Base-by-base conservation (phyloP, 352 stramenopile genomes). In the Pythium periplocum region DNA sequence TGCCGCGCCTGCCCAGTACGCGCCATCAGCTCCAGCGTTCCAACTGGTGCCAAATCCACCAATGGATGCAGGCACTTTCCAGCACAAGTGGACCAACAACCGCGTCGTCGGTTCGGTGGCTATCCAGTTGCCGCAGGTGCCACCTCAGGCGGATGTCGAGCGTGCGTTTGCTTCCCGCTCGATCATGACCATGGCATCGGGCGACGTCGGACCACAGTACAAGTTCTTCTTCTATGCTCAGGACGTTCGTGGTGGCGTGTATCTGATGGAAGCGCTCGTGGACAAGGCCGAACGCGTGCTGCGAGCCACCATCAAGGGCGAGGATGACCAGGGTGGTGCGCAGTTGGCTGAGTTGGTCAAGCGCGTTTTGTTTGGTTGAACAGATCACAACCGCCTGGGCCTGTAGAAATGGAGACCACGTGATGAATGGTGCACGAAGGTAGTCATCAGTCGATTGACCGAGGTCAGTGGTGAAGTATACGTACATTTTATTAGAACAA, bases 141-240 rank as follows among this genome's bases (percentile, higher is more conserved):
- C 75, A 34, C 53, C 77, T 31, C 77, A 87, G 59, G 65, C 57
- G 32, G 82, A 92, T 45, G 68, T 92, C 41, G 78, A 92, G 53
- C 66, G 73, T 43, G 73, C 69, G 53, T 89, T 92, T 51, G 68
- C 71, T 1, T 64, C 64, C 6, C 62, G 59, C 4, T 71, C 65
- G 45, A 80, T 92, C 48, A 66, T 90, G 55, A 92, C 82, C 34
- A 92, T 92, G 78, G 78, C 82, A 9, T 89, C 82, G 32, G 78
- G 82, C 8, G 82, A 92, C 55, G 79, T 92, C 11, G 82, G 82
- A 3, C 67, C 73, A 40, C 82, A 92, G 66, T 86, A 81, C 71
- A 92, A 92, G 61, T 92, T 92, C 50, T 92, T 92, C 64, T 92
- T 90, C 57, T 90, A 89, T 61, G 78, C 78, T 33, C 82, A 92